Base-by-base conservation (phyloP, 2,329 filamentous ascomycete species). In the Monosporascus cannonballus region DNA sequence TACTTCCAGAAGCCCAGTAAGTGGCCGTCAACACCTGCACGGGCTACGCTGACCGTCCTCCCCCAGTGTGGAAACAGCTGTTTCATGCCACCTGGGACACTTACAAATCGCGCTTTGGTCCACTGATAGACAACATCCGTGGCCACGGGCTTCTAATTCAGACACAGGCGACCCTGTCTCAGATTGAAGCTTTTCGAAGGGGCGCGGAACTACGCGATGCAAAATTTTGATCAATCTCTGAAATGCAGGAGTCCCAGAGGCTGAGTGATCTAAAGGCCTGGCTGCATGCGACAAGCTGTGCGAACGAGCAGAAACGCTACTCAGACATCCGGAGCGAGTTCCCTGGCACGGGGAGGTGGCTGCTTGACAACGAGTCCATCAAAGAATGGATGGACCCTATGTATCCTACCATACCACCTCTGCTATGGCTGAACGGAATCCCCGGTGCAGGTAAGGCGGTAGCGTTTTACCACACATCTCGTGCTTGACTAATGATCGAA, bases 1-100 rank as follows among this genome's bases (percentile, higher is more conserved):
- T 60, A 57, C 39, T 62, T 64, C 41, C 52, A 57, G 7, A 55
- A 54, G 47, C 47, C 54, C 46, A 39, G 60, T 64, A 49, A 51
- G 61, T 47, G 27, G 9, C 27, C 9, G 27, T 30, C 27, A 30
- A 30, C 27, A 11, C 9, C 9, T 11, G 27, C 27, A 11, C 27
- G 27, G 9, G 27, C 8, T 30, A 30, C 9, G 27, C 27, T 30
- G 27, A 30, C 27, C 27, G 27, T 30, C 27, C 27, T 8, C 3
- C 9, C 6, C 27, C 27, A 67, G 65, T 51, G 25, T 67, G 63
- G 64, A 55, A 58, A 39, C 52, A 60, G n/a, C 4, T 65, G 11
- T 67, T 66, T 42, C 48, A 53, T 3, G 56, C 62, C 15, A 54
- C 59, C n/a, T 67, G 64, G 64, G 52, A 56, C 41, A 56, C 58